Base-by-base conservation (phyloP, 78 protist species). In the Chrysochromulina parva region DNA sequence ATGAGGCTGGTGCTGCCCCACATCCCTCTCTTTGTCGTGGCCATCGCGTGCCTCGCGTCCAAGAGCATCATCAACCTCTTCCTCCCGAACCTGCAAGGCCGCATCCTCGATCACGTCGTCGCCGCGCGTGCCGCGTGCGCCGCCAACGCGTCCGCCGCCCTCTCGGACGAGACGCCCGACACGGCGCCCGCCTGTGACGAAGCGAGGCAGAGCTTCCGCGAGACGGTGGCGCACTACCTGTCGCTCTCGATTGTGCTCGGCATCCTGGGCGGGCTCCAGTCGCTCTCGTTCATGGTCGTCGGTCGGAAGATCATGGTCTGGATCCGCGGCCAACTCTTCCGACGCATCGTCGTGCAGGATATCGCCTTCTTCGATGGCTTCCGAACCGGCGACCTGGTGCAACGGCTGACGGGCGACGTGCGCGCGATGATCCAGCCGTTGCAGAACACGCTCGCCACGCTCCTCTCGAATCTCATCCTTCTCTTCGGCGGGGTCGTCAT, bases 311-410 rank as follows among this genome's bases (percentile, higher is more conserved):
- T 74, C 22, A 48, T 4, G 2, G 54, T 74, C 24, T 74, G 57
- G 55, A 19, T 74, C 11, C 52, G 84, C n/a, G 16, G 20, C 28
- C 0, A 54, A 7, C 57, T 74, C 84, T 74, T 74, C 62, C 14
- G n/a, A 11, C 60, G 7, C 16, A 20, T 78, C 62, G n/a, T 78
- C 86, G 0, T 26, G 62, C 62, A 74, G 57, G 82, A 74, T n/a
- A 74, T 74, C 55, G 82, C 82, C 58, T 78, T 78, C 86, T 78
- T 78, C 86, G 86, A 78, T 19, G 59, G 57, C 26, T 53, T 78
- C 47, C 19, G n/a, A 7, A 53, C 60, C 19, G 86, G 86, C 59
- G 86, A 78, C 86, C 60, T 78, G 48, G 5, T 9, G 57, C 59
- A 53, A 62, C 86, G 86, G 48, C 26, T 78, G 26, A 3, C 53